phyloP scores from a whole-genome alignment of 1,284 basidiomycete genomes.

The Ganoderma lucidum region DNA sequence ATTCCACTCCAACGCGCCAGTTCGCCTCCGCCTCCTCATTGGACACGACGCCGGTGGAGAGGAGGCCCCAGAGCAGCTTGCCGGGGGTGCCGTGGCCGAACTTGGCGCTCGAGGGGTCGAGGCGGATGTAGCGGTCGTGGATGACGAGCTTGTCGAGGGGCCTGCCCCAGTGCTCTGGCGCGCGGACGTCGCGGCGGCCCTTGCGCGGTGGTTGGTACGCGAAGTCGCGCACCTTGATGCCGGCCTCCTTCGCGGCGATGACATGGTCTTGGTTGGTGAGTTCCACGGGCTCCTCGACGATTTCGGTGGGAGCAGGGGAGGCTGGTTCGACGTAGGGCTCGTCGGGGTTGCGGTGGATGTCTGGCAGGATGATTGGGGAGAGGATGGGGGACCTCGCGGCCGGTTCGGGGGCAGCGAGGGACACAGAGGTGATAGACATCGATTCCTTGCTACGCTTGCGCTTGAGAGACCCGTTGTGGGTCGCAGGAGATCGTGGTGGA shows the following conservation, averaged over 20 bases:
- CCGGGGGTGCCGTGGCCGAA: constrained; percentile 48
- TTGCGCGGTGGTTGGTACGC: constrained; percentile 41
- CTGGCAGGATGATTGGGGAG: constrained; percentile 26
- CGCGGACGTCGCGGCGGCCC: constrained; percentile 22
- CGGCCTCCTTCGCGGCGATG: constrained; percentile 42
- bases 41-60: constrained; percentile 57
- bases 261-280: constrained; percentile 40
- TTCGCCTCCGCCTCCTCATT: constrained; percentile 48
- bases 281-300: constrained; percentile 38
- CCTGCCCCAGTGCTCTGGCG: constrained; percentile 35
- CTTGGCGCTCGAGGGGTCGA: constrained; percentile 38
- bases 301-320: constrained; percentile 51
- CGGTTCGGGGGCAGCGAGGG: not conserved
- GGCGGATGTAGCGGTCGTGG: constrained; percentile 37
- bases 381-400: not conserved
- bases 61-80: constrained; percentile 53
- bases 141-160: constrained; percentile 33
- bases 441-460: constrained; percentile 30
- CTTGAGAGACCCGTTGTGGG: constrained; percentile 19
- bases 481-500: not conserved
- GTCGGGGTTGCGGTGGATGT: constrained; percentile 13
- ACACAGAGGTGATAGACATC: constrained; percentile 12
- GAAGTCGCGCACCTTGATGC: constrained; percentile 63
- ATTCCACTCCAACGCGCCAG: constrained; percentile 49
- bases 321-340: constrained; percentile 28